Percentiles rank a stretch among this genome's conserved stretches.
Evolutionary conservation across 2,329 filamentous ascomycete genomes (phyloP).

Genomic region (Fusarium xylarioides): DNA sequence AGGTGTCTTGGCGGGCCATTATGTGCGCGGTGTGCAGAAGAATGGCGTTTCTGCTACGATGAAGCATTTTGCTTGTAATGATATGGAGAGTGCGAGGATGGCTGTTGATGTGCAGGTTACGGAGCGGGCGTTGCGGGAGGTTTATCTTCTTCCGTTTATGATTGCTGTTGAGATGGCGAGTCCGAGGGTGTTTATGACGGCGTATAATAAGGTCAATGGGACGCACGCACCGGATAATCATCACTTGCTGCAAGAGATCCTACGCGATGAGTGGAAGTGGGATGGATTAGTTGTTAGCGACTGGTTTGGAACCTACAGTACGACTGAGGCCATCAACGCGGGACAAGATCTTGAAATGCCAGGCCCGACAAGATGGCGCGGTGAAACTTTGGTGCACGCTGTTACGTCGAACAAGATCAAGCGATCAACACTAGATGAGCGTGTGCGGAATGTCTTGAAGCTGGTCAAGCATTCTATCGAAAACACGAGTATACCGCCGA

Average conservation of each 20-base stretch:
- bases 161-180: not conserved
- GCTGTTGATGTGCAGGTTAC: constrained; percentile 5
- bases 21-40: constrained; percentile 1
- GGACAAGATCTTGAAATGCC: constrained; percentile 6
- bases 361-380: not conserved
- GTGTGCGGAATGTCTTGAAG: not conserved
- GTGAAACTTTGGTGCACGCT: not conserved
- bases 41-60: constrained; percentile 11
- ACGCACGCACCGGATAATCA: not conserved
- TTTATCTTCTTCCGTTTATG: constrained; percentile 5
- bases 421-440: not conserved
- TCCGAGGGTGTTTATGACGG: not conserved
- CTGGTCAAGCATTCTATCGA: not conserved
- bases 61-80: constrained; percentile 27
- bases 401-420: not conserved
- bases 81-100: constrained; percentile 25
- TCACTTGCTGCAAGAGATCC: not conserved
- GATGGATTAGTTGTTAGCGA: not conserved
- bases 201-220: not conserved
- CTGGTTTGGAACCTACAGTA: not conserved
- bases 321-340: not conserved
- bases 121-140: not conserved
- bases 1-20: not conserved
- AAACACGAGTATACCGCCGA: not conserved
- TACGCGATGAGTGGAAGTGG: constrained; percentile 3